phyloP scores from a whole-genome alignment of 805 yeast species.

The Pichia cephalocereana region DNA sequence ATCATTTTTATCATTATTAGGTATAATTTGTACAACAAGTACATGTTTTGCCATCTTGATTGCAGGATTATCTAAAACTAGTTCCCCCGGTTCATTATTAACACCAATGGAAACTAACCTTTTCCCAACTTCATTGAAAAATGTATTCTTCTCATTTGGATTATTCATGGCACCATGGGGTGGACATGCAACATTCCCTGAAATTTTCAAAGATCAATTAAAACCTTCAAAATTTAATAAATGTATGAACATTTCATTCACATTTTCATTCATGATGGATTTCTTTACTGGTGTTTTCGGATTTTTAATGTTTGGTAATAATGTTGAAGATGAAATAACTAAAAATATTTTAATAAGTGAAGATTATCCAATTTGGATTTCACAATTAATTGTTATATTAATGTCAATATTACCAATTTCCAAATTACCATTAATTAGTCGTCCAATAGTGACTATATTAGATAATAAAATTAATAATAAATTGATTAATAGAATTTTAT shows the following conservation, averaged over 20 bases:
- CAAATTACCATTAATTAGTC: constrained; percentile 72
- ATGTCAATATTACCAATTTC: constrained; percentile 82
- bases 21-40: constrained; percentile 61
- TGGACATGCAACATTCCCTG: constrained; percentile 77
- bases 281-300: constrained; percentile 58
- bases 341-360: constrained; percentile 34
- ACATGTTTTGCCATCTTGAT: constrained; percentile 49
- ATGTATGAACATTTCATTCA: constrained; percentile 50
- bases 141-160: constrained; percentile 54
- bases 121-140: constrained; percentile 48
- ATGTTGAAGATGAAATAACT: constrained; percentile 44
- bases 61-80: constrained; percentile 53
- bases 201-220: constrained; percentile 62
- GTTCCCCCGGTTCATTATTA: constrained; percentile 68
- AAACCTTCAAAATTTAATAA: constrained; percentile 47
- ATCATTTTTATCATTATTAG: constrained; percentile 59
- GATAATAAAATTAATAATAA: constrained; percentile 27
- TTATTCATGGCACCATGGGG: constrained; percentile 76
- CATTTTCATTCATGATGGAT: constrained; percentile 53
- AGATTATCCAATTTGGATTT: constrained; percentile 41
- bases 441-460: constrained; percentile 69
- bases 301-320: constrained; percentile 47
- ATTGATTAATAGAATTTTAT: constrained; percentile 29
- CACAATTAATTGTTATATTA: constrained; percentile 46
- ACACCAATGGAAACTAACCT: constrained; percentile 55